Evolutionary conservation across 1,284 basidiomycete species (phyloP).

Genomic region (Irpex sp.): DNA sequence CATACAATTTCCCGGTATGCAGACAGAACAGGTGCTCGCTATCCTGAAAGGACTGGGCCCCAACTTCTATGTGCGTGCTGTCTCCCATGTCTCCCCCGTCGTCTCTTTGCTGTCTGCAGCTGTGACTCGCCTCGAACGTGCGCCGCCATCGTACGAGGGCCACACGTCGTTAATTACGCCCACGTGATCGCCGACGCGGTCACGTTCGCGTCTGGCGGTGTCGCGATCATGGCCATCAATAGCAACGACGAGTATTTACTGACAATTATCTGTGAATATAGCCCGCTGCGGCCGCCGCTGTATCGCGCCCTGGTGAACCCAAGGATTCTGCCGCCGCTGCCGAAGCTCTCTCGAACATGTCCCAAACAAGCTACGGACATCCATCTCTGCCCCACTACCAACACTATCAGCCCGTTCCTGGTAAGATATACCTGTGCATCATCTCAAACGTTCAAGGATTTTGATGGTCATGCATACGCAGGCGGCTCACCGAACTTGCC

Average conservation of each 20-base stretch:
- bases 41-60: conserved; percentile 43
- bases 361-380: conserved; percentile 34
- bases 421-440: no score
- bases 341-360: conserved; percentile 56
- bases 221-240: neutral
- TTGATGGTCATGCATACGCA: conserved; percentile 22
- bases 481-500: conserved; percentile 14
- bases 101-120: neutral
- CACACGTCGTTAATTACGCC: neutral
- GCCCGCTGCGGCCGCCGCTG: conserved; percentile 11
- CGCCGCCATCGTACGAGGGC: conserved; percentile 4
- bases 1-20: conserved; percentile 24
- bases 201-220: conserved; percentile 13
- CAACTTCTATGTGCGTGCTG: conserved; percentile 36
- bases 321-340: conserved; percentile 56
- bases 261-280: conserved; percentile 1
- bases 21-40: conserved; percentile 45
- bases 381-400: conserved; percentile 17
- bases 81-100: neutral
- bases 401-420: conserved; percentile 17
- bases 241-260: conserved; percentile 3
- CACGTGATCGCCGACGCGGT: conserved; percentile 16
- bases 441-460: no score
- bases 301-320: conserved; percentile 28
- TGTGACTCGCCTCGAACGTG: conserved; percentile 11